A percentile compares a stretch with the other conserved stretches of the same genome.
Conservation (phyloP, 2,329 filamentous ascomycete species). For the Pezicula neosporulosa region DNA sequence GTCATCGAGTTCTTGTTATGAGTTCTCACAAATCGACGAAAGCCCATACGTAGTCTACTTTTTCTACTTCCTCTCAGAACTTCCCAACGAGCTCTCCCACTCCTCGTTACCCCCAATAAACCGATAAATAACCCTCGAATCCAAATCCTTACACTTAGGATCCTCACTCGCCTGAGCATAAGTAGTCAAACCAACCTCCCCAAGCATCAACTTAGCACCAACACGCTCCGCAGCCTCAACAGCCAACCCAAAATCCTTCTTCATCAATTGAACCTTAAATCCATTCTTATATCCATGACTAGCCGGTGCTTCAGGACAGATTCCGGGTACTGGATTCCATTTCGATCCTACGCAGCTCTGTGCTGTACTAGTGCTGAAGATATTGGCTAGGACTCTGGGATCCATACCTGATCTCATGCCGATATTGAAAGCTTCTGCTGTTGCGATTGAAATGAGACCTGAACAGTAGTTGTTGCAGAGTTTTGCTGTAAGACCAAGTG, state of each 20-base stretch:
- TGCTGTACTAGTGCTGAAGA: conserved; percentile 44
- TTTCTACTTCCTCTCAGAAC: too few relatives aligned
- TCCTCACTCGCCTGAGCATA: conserved; percentile 50
- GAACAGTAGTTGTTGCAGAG: conserved; percentile 60
- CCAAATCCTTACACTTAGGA: conserved; percentile 46
- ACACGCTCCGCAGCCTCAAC: conserved; percentile 50
- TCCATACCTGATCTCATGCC: conserved; percentile 55
- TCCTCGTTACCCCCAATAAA: conserved; percentile 51
- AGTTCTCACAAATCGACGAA: too few relatives aligned
- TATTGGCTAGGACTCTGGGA: conserved; percentile 46
- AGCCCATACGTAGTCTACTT: too few relatives aligned
- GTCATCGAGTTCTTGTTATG: too few relatives aligned
- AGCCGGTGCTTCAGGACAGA: conserved; percentile 28
- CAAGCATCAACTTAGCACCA: conserved; percentile 45
- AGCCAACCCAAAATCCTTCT: conserved; percentile 54
- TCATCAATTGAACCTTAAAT: conserved; percentile 58
- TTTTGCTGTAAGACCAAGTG: conserved; percentile 54
- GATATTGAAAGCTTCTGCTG: conserved; percentile 56
- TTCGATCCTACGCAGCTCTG: conserved; percentile 29
- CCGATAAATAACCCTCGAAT: conserved; percentile 55
- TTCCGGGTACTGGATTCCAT: conserved; percentile 31
- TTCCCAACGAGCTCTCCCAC: conserved; percentile 31
- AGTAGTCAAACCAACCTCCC: conserved; percentile 43
- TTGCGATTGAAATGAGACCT: conserved; percentile 55
- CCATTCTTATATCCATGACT: conserved; percentile 39